Evolutionary conservation across 1,284 basidiomycete genomes (phyloP), one percentile per base, ranked within the genome.

Genomic region (Agroathelia rolfsii): DNA sequence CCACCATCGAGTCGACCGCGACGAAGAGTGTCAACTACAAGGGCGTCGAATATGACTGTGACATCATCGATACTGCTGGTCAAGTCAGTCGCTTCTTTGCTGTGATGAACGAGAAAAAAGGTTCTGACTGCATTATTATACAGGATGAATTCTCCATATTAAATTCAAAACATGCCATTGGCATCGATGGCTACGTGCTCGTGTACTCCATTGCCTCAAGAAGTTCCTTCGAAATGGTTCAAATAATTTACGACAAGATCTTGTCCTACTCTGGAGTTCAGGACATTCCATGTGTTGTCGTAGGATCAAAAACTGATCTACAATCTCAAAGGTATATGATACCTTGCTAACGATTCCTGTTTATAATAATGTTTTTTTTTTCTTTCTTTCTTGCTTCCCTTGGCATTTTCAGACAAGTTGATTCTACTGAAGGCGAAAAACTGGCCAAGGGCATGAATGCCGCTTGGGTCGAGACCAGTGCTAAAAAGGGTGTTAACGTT

Each of bases 11-110:
- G 59, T 76, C 70, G 47, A 88, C 84, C 27, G 87, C 87, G 54
- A 70, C 77, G 43, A 96, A 95, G 69, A 72, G 67, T 29, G 74
- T 97, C 58, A 74, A 72, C 44, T 77, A 83, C 65, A 83, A 85
- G 40, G 88, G 88, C 35, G 66, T 74, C 27, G 82, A 92, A 45
- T 97, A 88, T 52, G 77, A 89, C 44, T 90, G 89, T 64, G 92
- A 97, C 64, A 96, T 99, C 63, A 89, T 98, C 52, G 95, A 99
- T 61, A 96, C 93, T 39, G 95, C 95, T 35, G 95, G 95, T 30
- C 92, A 98, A 74, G 81, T 74, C 37, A 40, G 57, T 33, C 26
- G n/a, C n/a, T n/a, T n/a, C n/a, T n/a, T n/a, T n/a, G n/a, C n/a
- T n/a, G n/a, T n/a, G n/a, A n/a, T n/a, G n/a, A n/a, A n/a, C n/a